These are phyloP conservation scores for Hypoxylon fragiforme DNA, from an alignment of 495 filamentous ascomycete genomes.

Conservation along the genomic window DNA sequence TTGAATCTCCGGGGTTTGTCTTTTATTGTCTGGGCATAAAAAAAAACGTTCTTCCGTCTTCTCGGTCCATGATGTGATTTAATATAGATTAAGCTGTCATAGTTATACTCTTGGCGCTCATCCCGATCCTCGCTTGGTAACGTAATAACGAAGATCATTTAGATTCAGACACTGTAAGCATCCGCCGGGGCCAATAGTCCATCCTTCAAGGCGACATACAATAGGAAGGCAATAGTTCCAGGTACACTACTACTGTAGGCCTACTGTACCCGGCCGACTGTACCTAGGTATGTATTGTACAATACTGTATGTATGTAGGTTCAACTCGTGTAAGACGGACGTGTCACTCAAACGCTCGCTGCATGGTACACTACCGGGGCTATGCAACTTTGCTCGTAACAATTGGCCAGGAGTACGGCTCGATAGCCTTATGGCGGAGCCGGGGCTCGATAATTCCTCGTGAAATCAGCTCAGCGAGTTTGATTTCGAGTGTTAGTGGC, in stretches of 20 bases:
- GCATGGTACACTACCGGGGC: conserved; percentile 21
- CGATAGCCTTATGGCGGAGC: conserved; percentile 9
- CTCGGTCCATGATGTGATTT: conserved; percentile 10
- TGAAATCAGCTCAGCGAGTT: conserved; percentile 7
- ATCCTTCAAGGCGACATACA: conserved; percentile 19
- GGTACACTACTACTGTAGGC: no score
- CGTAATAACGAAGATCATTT: conserved; percentile 3
- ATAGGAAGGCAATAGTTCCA: no score
- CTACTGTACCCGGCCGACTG: no score
- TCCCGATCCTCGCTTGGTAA: conserved; percentile 14
- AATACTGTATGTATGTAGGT: no score
- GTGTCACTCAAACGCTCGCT: conserved; percentile 18
- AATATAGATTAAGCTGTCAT: conserved; percentile 3
- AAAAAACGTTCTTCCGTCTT: background rate
- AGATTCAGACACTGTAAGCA: conserved; percentile 24
- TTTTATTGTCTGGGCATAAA: no score
- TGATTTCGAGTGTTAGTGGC: conserved; percentile 18
- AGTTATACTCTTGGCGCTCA: conserved; percentile 18
- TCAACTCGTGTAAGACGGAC: conserved; percentile 27
- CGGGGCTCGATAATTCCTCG: conserved; percentile 1
- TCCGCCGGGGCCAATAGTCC: conserved; percentile 9
- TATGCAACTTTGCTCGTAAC: conserved; percentile 13
- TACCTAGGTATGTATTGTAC: no score
- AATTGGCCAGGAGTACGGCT: conserved; percentile 22
- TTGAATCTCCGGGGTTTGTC: no score